Evolutionary conservation across 139 green algal genomes (phyloP).

Genomic region (Astrephomene gubernaculifera): DNA sequence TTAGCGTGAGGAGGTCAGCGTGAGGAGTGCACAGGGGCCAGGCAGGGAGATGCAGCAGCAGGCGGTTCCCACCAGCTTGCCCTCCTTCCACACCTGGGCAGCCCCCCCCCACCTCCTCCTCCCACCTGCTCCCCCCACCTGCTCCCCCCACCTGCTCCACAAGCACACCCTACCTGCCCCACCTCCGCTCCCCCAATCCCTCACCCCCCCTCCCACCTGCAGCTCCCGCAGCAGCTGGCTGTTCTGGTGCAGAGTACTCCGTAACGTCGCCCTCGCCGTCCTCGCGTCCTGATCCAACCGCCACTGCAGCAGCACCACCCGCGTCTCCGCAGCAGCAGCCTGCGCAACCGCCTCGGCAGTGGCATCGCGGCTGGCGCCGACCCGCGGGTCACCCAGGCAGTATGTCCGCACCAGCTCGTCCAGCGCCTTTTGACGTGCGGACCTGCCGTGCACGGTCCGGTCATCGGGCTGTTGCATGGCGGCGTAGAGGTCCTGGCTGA

Average conservation of each 20-base stretch:
- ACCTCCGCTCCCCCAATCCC: background rate
- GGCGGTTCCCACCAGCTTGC: too few species aligned
- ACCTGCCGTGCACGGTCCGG: background rate
- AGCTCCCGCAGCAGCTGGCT: conserved; percentile 54
- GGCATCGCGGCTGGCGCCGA: background rate
- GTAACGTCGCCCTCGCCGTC: background rate
- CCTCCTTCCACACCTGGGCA: too few species aligned
- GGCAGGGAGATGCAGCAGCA: too few species aligned
- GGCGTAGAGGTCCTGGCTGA: conserved; percentile 30
- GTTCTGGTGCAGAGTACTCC: conserved; percentile 31
- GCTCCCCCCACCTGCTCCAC: background rate
- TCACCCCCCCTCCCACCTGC: conserved; percentile 19
- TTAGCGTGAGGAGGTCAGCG: too few species aligned
- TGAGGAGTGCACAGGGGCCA: too few species aligned
- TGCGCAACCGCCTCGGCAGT: background rate
- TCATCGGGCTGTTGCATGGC: conserved; percentile 44
- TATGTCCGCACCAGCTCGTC: conserved; percentile 38
- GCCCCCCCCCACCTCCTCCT: too few species aligned
- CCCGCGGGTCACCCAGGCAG: conserved; percentile 23
- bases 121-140: too few species aligned
- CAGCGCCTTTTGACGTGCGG: conserved; percentile 17
- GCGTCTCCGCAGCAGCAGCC: conserved; percentile 41
- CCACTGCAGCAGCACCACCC: conserved; percentile 41
- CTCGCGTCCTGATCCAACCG: conserved; percentile 34
- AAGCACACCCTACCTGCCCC: background rate